These are phyloP conservation scores for Ceratobasidium sp. DNA, from an alignment of 1,284 basidiomycete species.

Conservation along the genomic window DNA sequence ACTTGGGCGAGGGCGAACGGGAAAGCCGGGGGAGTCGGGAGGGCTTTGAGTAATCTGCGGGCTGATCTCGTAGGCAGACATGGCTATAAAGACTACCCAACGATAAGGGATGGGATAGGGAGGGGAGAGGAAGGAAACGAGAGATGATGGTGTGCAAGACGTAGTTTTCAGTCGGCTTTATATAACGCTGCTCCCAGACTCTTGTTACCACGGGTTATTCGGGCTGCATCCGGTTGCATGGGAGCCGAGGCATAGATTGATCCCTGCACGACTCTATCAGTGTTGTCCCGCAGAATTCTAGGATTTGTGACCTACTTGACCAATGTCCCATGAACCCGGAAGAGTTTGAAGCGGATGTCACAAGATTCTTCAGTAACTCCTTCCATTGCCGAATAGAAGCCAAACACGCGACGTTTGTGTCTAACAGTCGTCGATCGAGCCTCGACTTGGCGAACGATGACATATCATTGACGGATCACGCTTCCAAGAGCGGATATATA, in stretches of 20 bases:
- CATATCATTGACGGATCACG: conserved; percentile 25
- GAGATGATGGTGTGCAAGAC: background rate
- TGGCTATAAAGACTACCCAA: no score
- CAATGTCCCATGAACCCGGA: background rate
- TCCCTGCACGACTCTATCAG: background rate
- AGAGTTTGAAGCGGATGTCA: background rate
- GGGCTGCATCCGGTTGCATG: conserved; percentile 21
- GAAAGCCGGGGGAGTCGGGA: conserved; percentile 21
- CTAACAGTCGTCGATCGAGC: conserved; percentile 9
- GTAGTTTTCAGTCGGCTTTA: conserved; percentile 12
- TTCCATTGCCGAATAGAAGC: background rate
- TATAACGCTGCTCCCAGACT: conserved; percentile 6
- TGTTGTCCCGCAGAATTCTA: background rate
- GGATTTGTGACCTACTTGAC: background rate
- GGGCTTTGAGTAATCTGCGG: conserved; percentile 1
- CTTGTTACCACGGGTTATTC: conserved; percentile 5
- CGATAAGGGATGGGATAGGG: background rate
- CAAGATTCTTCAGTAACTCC: background rate
- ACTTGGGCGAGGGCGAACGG: conserved; percentile 12
- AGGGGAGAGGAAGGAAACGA: background rate
- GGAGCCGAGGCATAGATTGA: conserved; percentile 3
- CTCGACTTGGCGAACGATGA: conserved; percentile 13
- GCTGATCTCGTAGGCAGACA: background rate
- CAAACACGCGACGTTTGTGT: conserved; percentile 16
- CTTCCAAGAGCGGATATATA: background rate